Percentiles rank a stretch among this genome's conserved stretches.
Evolutionary conservation across 2,329 filamentous ascomycete species (phyloP).

Genomic region (Neonectria hederae): DNA sequence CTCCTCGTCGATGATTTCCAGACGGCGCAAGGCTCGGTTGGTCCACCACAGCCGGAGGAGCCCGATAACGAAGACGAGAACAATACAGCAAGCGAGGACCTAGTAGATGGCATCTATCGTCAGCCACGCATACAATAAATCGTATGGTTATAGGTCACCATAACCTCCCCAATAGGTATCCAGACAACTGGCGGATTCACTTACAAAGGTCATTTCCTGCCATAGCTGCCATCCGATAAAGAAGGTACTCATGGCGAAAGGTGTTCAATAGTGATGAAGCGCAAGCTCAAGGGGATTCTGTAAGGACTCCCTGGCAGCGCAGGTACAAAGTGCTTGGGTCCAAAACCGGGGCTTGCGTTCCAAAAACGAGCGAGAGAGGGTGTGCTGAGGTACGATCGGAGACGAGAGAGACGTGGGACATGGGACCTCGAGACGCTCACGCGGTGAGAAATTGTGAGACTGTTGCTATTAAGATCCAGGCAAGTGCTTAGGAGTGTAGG

Average conservation of each 20-base stretch:
- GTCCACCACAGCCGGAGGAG: slow-evolving; percentile 73
- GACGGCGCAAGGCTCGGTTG: slow-evolving; percentile 63
- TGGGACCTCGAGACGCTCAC: not conserved
- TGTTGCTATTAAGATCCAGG: slow-evolving; percentile 1
- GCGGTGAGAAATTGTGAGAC: slow-evolving; percentile 4
- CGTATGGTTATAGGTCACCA: not conserved
- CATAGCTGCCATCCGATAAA: slow-evolving; percentile 80
- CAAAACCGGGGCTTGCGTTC: slow-evolving; percentile 31
- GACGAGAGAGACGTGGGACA: not conserved
- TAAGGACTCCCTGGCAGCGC: not conserved
- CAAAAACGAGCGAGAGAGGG: slow-evolving; percentile 18
- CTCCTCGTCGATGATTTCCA: slow-evolving; percentile 73
- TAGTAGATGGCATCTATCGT: slow-evolving; percentile 47
- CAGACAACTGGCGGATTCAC: slow-evolving; percentile 46
- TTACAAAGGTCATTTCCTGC: slow-evolving; percentile 91
- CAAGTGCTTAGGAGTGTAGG: not conserved
- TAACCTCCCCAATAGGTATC: slow-evolving; percentile 6
- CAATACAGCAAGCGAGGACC: slow-evolving; percentile 78
- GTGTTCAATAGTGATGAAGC: slow-evolving; percentile 14
- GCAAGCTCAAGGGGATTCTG: not conserved
- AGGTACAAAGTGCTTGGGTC: slow-evolving; percentile 9
- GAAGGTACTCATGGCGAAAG: slow-evolving; percentile 56
- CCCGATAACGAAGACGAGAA: slow-evolving; percentile 74
- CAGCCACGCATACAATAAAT: not conserved
- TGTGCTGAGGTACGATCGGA: not conserved